Percentiles rank a stretch among this genome's conserved stretches.
Evolutionary conservation across 169 alveolate genomes (phyloP).

Genomic region (Hepatocystis sp.): DNA sequence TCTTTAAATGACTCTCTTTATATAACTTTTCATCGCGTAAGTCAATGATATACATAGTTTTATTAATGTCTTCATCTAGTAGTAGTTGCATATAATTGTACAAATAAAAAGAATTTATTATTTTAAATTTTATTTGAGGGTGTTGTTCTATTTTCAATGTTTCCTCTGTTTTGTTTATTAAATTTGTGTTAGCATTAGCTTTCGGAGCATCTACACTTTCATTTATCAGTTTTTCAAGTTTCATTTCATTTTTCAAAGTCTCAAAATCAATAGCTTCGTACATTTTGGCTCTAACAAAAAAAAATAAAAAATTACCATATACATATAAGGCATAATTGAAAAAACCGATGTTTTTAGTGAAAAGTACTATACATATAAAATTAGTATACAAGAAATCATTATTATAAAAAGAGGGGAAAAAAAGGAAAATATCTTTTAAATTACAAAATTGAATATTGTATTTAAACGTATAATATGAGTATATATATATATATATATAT

Average conservation of each 20-base stretch:
- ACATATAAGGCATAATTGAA: not conserved
- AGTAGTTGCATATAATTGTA: conserved; percentile 54
- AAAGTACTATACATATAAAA: too few species aligned
- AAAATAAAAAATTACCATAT: not conserved
- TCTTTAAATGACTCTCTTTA: conserved; percentile 14
- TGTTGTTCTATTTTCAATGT: not conserved
- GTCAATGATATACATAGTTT: conserved; percentile 28
- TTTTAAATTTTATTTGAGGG: not conserved
- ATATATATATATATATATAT: too few species aligned
- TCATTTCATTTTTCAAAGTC: conserved; percentile 21
- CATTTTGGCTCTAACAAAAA: conserved; percentile 2
- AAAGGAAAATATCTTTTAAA: too few species aligned
- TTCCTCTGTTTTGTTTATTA: conserved; percentile 8
- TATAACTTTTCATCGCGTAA: conserved; percentile 6
- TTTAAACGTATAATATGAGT: too few species aligned
- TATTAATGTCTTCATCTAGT: conserved; percentile 38
- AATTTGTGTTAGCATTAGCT: not conserved
- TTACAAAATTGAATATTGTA: too few species aligned
- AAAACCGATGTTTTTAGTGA: too few species aligned
- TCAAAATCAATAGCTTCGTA: conserved; percentile 43
- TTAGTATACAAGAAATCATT: too few species aligned
- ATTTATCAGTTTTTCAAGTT: not conserved
- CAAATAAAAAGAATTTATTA: conserved; percentile 26
- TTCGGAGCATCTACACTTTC: not conserved
- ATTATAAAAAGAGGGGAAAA: too few species aligned